phyloP scores from a whole-genome alignment of 1,284 basidiomycete genomes.

The Melampsora allii-populina region DNA sequence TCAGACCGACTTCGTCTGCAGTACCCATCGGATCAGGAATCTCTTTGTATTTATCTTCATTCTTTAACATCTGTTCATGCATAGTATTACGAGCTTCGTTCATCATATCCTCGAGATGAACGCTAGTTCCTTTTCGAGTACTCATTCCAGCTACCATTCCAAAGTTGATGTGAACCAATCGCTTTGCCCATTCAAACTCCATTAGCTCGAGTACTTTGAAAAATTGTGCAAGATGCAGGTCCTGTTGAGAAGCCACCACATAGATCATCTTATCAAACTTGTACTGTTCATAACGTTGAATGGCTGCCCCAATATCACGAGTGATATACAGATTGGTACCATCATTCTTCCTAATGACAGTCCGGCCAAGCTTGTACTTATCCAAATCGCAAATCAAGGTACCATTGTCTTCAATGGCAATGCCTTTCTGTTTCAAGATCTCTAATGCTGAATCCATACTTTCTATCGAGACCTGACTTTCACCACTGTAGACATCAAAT shows the following conservation, averaged over 20 bases:
- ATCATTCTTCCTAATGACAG: conserved; percentile 90
- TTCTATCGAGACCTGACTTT: conserved; percentile 78
- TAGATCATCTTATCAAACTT: conserved; percentile 94
- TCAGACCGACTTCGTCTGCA: conserved; percentile 83
- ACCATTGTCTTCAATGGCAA: conserved; percentile 66
- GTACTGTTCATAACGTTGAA: conserved; percentile 87
- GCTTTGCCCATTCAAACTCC: conserved; percentile 79
- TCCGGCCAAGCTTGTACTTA: conserved; percentile 83
- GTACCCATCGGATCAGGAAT: conserved; percentile 83
- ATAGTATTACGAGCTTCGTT: conserved; percentile 84
- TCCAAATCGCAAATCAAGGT: conserved; percentile 77
- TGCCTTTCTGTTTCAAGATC: conserved; percentile 60
- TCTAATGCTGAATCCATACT: conserved; percentile 70
- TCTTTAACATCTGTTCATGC: conserved; percentile 95
- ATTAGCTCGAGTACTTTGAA: conserved; percentile 93
- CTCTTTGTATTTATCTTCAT: conserved; percentile 85
- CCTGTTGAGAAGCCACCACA: conserved; percentile 90
- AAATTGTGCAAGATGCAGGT: conserved; percentile 87
- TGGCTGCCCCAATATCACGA: conserved; percentile 93
- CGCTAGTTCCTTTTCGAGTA: conserved; percentile 91
- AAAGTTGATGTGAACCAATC: conserved; percentile 85
- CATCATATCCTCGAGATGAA: conserved; percentile 93
- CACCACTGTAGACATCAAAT: conserved; percentile 93
- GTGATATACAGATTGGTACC: conserved; percentile 97
- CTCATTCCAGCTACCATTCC: conserved; percentile 88